Conservation (phyloP, 768 basidiomycete genomes). For the Tricholoma terreum region DNA sequence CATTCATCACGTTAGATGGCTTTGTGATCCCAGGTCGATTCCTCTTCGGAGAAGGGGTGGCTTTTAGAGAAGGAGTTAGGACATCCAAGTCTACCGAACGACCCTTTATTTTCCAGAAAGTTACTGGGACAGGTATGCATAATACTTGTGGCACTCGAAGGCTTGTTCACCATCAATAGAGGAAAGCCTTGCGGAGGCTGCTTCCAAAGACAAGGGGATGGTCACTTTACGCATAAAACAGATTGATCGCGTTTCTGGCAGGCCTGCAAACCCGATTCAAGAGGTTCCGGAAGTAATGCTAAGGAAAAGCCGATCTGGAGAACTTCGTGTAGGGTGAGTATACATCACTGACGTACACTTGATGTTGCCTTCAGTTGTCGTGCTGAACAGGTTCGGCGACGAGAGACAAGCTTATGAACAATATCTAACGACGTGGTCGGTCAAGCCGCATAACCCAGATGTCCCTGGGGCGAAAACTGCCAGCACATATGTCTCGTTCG, state of each 20-base stretch:
- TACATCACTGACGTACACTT: neutral
- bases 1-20: conserved; percentile 65
- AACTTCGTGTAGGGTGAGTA: conserved; percentile 47
- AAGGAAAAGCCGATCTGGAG: conserved; percentile 39
- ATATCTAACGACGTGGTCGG: conserved; percentile 50
- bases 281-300: conserved; percentile 30
- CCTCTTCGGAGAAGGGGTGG: conserved; percentile 52
- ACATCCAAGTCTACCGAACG: conserved; percentile 48
- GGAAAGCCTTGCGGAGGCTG: conserved; percentile 14
- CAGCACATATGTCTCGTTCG: conserved; percentile 59
- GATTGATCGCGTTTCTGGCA: conserved; percentile 21
- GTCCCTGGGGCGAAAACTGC: conserved; percentile 28
- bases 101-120: conserved; percentile 57
- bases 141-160: neutral
- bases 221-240: conserved; percentile 50
- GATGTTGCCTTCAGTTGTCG: neutral
- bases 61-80: conserved; percentile 52
- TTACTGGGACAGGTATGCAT: conserved; percentile 35
- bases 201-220: conserved; percentile 46
- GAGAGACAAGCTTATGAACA: conserved; percentile 39
- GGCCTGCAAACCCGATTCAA: conserved; percentile 42
- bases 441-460: conserved; percentile 44
- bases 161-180: neutral
- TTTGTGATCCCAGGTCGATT: conserved; percentile 61
- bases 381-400: conserved; percentile 44